These are phyloP conservation scores for Hymenoscyphus fraxineus DNA, from an alignment of 2,329 filamentous ascomycete genomes.

Conservation along the genomic window DNA sequence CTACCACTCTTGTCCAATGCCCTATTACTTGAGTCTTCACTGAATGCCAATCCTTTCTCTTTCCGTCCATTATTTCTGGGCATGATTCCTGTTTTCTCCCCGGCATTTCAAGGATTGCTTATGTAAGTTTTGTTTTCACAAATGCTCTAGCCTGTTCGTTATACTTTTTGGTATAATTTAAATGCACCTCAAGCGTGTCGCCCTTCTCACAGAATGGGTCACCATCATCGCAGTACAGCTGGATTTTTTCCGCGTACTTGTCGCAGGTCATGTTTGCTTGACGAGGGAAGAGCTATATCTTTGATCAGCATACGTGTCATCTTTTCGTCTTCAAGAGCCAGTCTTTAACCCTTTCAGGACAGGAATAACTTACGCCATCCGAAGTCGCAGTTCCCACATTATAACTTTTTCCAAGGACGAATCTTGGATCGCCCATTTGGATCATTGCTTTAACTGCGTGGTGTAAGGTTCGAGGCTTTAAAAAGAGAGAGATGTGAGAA, in stretches of 20 bases:
- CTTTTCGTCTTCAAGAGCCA: no score
- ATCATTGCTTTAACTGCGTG: constrained; percentile 31
- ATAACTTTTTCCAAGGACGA: constrained; percentile 30
- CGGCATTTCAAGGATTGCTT: not conserved
- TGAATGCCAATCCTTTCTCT: not conserved
- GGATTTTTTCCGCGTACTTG: constrained; percentile 6
- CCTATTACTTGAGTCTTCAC: not conserved
- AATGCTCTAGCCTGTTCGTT: constrained; percentile 11
- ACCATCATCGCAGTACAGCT: constrained; percentile 19
- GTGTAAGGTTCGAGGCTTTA: not conserved
- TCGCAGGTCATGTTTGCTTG: constrained; percentile 11
- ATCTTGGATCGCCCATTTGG: constrained; percentile 38
- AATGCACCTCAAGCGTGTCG: constrained; percentile 14
- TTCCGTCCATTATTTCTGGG: not conserved
- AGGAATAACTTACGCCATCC: constrained; percentile 22
- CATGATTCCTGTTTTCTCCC: not conserved
- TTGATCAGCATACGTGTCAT: not conserved
- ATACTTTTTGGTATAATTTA: constrained; percentile 18
- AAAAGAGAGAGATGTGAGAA: not conserved
- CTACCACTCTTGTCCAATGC: not conserved
- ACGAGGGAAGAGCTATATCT: constrained; percentile 20
- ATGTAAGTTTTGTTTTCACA: not conserved
- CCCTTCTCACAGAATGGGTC: constrained; percentile 24
- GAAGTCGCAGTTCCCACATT: constrained; percentile 31
- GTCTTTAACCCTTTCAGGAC: no score